These are phyloP conservation scores for Hordeum vulgare DNA, from an alignment of 176 grass and related monocot genomes.

Conservation along the genomic window MorexV3_pseudomolecules_assembly NC_058520.1:542737682-542738181, in stretches of 20 bases:
- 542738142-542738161: neutral
- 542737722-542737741: too few species aligned
- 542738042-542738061: neutral
- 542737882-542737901: conserved; percentile 3
- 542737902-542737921: conserved; percentile 3
- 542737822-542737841: neutral
- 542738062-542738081: conserved; percentile 24
- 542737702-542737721: neutral
- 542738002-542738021: neutral
- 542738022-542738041: conserved; percentile 3
- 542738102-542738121: conserved; percentile 11
- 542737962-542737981: neutral
- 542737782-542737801: neutral
- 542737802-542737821: neutral
- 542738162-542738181: neutral
- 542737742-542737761: neutral
- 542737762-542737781: neutral
- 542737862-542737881: neutral
- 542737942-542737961: neutral
- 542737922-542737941: neutral
- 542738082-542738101: conserved; percentile 90
- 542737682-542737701: neutral
- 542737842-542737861: neutral
- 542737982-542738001: neutral
- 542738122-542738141: conserved; percentile 59